Percentiles rank a stretch among this genome's conserved stretches.
Evolutionary conservation across 805 yeast species (phyloP).

Genomic region (Ogataea siamensis): DNA sequence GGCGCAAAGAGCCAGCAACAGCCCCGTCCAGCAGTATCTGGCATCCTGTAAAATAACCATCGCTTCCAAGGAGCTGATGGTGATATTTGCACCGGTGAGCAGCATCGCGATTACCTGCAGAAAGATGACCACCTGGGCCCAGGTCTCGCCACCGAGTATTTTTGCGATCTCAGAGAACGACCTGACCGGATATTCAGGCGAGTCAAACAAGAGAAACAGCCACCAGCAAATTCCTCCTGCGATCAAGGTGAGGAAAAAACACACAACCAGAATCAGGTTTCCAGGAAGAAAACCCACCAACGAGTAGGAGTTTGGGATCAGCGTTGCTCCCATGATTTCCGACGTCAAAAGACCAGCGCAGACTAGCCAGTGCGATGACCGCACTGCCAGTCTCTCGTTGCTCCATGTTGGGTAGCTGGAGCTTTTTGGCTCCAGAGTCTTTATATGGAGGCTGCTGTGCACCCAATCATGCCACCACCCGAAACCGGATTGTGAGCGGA

Average conservation of each 20-base stretch:
- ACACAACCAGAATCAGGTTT: slow-evolving; percentile 15
- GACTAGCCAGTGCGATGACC: slow-evolving; percentile 23
- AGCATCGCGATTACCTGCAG: slow-evolving; percentile 42
- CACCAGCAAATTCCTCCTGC: slow-evolving; percentile 42
- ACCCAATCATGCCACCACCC: slow-evolving; percentile 9
- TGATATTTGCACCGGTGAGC: slow-evolving; percentile 40
- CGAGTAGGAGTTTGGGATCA: slow-evolving; percentile 19
- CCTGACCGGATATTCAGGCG: slow-evolving; percentile 42
- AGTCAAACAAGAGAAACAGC: slow-evolving; percentile 38
- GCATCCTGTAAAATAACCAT: slow-evolving; percentile 37
- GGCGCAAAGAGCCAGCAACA: slow-evolving; percentile 39
- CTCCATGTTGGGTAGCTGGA: slow-evolving; percentile 20
- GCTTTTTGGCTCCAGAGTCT: slow-evolving; percentile 8
- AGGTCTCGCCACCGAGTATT: slow-evolving; percentile 37
- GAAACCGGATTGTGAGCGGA: slow-evolving; percentile 2
- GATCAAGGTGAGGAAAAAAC: slow-evolving; percentile 34
- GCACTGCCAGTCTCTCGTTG: slow-evolving; percentile 17
- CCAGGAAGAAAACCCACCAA: slow-evolving; percentile 20
- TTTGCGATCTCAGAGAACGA: slow-evolving; percentile 42
- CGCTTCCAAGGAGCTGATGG: slow-evolving; percentile 40
- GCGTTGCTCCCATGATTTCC: slow-evolving; percentile 26
- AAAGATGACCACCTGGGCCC: slow-evolving; percentile 34
- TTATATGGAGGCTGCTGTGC: slow-evolving; percentile 13
- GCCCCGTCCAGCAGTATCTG: slow-evolving; percentile 40
- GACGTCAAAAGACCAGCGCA: slow-evolving; percentile 25